Evolutionary conservation across 495 filamentous ascomycete species (phyloP).

Genomic region (Delitschia confertaspora): DNA sequence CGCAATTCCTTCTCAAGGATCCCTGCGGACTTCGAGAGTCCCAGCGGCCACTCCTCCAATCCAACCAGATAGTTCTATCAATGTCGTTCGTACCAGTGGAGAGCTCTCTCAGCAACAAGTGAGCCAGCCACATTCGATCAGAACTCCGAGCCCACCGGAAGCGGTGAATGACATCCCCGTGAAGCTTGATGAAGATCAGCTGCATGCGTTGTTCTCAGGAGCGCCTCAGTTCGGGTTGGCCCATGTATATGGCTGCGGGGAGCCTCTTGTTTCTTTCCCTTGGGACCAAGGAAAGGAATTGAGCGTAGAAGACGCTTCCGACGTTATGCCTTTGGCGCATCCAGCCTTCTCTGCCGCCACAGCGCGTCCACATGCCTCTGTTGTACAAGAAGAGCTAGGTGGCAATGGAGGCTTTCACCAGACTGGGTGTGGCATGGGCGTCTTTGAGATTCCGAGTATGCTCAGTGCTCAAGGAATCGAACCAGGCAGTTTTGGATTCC

Average conservation of each 20-base stretch:
- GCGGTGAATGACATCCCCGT: too few species aligned
- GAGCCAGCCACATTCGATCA: neutral
- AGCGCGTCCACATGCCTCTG: constrained; percentile 40
- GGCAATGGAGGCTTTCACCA: constrained; percentile 30
- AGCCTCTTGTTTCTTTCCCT: constrained; percentile 60
- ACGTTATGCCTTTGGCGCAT: constrained; percentile 43
- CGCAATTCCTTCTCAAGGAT: too few species aligned
- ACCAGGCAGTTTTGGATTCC: constrained; percentile 65
- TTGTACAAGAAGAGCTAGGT: constrained; percentile 27
- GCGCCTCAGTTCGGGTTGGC: constrained; percentile 61
- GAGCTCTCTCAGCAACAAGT: too few species aligned
- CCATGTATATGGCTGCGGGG: constrained; percentile 44
- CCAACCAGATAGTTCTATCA: neutral
- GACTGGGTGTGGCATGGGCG: constrained; percentile 47
- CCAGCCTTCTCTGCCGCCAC: constrained; percentile 43
- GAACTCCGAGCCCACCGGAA: too few species aligned
- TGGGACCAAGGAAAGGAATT: constrained; percentile 61
- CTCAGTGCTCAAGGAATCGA: constrained; percentile 63
- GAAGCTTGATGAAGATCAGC: constrained; percentile 49
- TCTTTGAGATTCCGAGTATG: constrained; percentile 63
- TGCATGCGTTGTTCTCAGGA: constrained; percentile 66
- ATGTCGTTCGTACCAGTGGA: too few species aligned
- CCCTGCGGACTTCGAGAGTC: too few species aligned
- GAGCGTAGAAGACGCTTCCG: constrained; percentile 52
- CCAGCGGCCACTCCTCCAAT: neutral